Conservation (phyloP, 129 eudicot genomes). For the Tagetes patula region DNA sequence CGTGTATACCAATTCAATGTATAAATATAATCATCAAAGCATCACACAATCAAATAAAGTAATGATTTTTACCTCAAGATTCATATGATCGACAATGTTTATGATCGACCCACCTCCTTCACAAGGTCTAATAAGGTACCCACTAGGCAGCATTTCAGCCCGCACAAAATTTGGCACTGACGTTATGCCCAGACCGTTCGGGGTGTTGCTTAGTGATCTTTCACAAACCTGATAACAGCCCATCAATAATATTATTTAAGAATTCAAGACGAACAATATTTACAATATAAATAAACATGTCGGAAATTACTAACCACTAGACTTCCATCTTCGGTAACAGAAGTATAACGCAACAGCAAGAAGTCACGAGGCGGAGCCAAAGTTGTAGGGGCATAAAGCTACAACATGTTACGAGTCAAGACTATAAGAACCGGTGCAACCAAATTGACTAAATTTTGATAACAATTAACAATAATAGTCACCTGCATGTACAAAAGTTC, state of each 20-base stretch:
- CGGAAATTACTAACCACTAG: constrained; percentile 50
- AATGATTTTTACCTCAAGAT: constrained; percentile 61
- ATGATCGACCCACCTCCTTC: constrained; percentile 97
- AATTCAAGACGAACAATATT: not conserved
- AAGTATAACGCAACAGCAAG: constrained; percentile 86
- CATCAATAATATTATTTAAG: not conserved
- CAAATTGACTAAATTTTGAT: not conserved
- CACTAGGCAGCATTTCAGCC: constrained; percentile 95
- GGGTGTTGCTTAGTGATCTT: constrained; percentile 84
- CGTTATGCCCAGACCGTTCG: constrained; percentile 92
- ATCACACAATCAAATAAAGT: not conserved
- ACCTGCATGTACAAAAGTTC: constrained; percentile 45
- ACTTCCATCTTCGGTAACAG: constrained; percentile 93
- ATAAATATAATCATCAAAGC: not conserved
- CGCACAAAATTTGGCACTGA: constrained; percentile 80
- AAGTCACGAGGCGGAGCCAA: constrained; percentile 98
- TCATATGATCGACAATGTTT: constrained; percentile 94
- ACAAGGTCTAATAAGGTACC: constrained; percentile 95
- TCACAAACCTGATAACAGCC: constrained; percentile 49
- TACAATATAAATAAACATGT: not conserved
- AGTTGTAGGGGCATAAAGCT: constrained; percentile 98
- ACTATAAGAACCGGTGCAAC: not conserved
- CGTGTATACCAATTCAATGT: not conserved
- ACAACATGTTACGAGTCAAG: not conserved
- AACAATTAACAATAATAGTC: not conserved